Percentiles rank a stretch among this genome's conserved stretches.
Evolutionary conservation across 139 green algal species (phyloP).

Genomic region (Chlorella vulgaris): DNA sequence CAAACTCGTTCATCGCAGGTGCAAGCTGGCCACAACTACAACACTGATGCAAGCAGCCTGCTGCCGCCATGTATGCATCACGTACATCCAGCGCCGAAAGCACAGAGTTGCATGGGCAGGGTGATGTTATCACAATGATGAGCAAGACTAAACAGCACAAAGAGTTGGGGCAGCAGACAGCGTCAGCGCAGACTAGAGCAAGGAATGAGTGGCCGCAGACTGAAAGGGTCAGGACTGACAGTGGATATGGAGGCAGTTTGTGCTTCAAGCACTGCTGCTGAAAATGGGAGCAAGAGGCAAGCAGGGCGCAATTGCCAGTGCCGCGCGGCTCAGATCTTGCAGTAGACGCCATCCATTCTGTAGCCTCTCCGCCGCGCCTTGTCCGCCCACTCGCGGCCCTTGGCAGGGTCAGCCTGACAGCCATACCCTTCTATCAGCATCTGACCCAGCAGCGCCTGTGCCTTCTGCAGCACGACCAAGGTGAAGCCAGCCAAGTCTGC

Average conservation of each 20-base stretch:
- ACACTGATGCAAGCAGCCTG: too few relatives aligned
- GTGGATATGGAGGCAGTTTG: too few relatives aligned
- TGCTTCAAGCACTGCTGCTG: background rate
- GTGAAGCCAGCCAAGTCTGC: background rate
- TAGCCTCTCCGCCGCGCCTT: constrained; percentile 70
- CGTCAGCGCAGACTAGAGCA: background rate
- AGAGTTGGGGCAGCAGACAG: too few relatives aligned
- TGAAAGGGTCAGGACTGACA: too few relatives aligned
- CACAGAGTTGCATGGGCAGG: too few relatives aligned
- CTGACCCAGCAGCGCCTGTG: constrained; percentile 74
- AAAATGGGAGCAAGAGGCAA: background rate
- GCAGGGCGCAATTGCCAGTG: background rate
- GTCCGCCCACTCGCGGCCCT: constrained; percentile 66
- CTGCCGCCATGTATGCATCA: too few relatives aligned
- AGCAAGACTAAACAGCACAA: too few relatives aligned
- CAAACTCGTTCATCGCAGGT: background rate
- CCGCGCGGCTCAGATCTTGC: background rate
- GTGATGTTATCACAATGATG: too few relatives aligned
- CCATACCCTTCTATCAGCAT: constrained; percentile 85
- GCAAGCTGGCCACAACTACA: background rate
- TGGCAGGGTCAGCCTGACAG: constrained; percentile 57
- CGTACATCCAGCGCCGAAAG: too few relatives aligned
- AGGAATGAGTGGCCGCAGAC: too few relatives aligned
- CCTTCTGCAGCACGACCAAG: constrained; percentile 59
- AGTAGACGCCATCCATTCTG: constrained; percentile 58